phyloP scores from a whole-genome alignment of 2,329 filamentous ascomycete genomes.

The Zymoseptoria brevis region DNA sequence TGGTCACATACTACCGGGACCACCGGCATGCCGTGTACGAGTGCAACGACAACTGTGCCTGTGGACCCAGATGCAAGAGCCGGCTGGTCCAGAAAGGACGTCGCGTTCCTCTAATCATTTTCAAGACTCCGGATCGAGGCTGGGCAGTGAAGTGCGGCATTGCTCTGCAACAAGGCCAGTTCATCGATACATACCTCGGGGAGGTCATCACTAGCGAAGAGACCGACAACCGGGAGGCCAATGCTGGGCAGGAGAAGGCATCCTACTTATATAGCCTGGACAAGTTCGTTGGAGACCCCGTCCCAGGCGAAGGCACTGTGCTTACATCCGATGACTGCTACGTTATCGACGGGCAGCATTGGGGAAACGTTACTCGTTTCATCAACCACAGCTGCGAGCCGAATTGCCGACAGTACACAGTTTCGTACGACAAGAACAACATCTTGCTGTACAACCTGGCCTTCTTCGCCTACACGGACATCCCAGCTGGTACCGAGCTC shows the following conservation, averaged over 20 bases:
- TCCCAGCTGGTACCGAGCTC: constrained; percentile 58
- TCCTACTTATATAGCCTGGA: constrained; percentile 75
- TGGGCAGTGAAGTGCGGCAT: constrained; percentile 49
- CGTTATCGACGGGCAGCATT: constrained; percentile 52
- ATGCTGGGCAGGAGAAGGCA: constrained; percentile 48
- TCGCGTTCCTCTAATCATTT: constrained; percentile 64
- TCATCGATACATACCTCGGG: constrained; percentile 72
- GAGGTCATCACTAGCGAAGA: constrained; percentile 46
- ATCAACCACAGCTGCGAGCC: constrained; percentile 78
- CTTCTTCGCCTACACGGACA: constrained; percentile 63
- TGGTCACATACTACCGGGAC: constrained; percentile 35
- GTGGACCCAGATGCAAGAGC: constrained; percentile 59
- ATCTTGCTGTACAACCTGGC: constrained; percentile 68
- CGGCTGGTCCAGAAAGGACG: constrained; percentile 69
- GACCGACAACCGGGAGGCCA: constrained; percentile 39
- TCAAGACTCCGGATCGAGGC: constrained; percentile 64
- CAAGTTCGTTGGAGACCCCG: constrained; percentile 50
- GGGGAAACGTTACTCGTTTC: constrained; percentile 47
- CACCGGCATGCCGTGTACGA: constrained; percentile 59
- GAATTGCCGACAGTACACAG: constrained; percentile 70
- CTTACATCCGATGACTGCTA: constrained; percentile 32
- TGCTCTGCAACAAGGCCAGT: constrained; percentile 51
- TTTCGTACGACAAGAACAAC: constrained; percentile 69
- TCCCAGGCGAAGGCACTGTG: constrained; percentile 43
- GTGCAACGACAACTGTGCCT: constrained; percentile 65